A percentile compares a stretch with the other conserved stretches of the same genome.
Conservation (phyloP, 1,139 yeast species). For the Magnusiomyces fungicola region DNA sequence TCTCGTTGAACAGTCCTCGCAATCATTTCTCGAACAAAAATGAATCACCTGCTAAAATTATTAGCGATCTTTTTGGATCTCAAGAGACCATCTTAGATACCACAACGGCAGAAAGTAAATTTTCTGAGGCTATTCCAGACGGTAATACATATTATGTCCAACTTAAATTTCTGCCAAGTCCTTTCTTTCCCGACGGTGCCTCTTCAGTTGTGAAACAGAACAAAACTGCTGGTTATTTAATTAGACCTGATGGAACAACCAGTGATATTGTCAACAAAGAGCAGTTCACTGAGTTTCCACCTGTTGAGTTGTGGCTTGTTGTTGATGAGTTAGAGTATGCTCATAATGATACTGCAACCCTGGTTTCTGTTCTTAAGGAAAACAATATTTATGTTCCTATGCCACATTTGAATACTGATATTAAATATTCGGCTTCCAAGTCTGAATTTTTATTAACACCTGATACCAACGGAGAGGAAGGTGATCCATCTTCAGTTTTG, state of each 20-base stretch:
- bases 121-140: slow-evolving; percentile 25
- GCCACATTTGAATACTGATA: slow-evolving; percentile 38
- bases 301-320: slow-evolving; percentile 49
- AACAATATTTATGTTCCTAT: slow-evolving; percentile 37
- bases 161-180: slow-evolving; percentile 44
- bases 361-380: slow-evolving; percentile 46
- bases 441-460: slow-evolving; percentile 25
- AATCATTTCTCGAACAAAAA: slow-evolving; percentile 6
- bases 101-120: slow-evolving; percentile 1
- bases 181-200: slow-evolving; percentile 25
- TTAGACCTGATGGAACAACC: neutral
- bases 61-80: slow-evolving; percentile 8
- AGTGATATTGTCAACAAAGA: slow-evolving; percentile 8
- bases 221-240: neutral
- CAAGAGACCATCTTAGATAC: too few species aligned
- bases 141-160: slow-evolving; percentile 40
- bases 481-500: neutral
- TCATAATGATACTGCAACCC: slow-evolving; percentile 37
- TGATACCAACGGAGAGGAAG: slow-evolving; percentile 18
- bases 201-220: neutral
- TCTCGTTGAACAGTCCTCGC: neutral
- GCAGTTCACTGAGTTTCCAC: slow-evolving; percentile 37
- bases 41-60: slow-evolving; percentile 10
- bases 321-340: slow-evolving; percentile 37
- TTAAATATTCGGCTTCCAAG: slow-evolving; percentile 40